Base-by-base conservation (phyloP, 371 early-diverging fungal genomes). In the Mortierella polycephala region DNA sequence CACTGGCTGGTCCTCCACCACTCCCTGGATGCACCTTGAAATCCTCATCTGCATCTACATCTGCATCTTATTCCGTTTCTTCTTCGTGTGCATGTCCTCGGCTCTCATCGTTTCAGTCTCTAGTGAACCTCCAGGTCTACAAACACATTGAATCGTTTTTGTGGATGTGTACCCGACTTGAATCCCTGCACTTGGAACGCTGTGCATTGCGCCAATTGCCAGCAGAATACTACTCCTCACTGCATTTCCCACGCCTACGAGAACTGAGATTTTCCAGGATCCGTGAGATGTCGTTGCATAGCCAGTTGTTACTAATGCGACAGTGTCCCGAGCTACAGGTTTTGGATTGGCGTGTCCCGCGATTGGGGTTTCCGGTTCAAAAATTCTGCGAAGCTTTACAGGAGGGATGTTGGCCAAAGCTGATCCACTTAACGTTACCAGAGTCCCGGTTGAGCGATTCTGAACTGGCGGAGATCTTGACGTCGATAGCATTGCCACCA, bases 121-220 rank as follows among this genome's bases (percentile, higher is more conserved):
- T 67, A 16, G 52, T 66, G 13, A 66, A 57, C 37, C 61, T 74
- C 7, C 63, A 67, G 20, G 67, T 73, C 39, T 51, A 73, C 41
- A 55, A 61, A 23, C 62, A 73, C 45, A 54, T 73, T 55, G 51
- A 67, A 2, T 23, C 60, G 16, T 73, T 73, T 39, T 60, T 67
- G 7, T 63, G 63, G 44, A 73, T 73, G 74, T 67, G 67, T 40
- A 67, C 60, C 13, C 63, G 64, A 10, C 67, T 73, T n/a, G 67
- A 63, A 55, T 67, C 74, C 23, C 58, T 73, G 18, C 56, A 67
- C 20, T 63, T 73, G 4, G 74, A 73, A 44, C 52, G 46, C 4
- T 73, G 74, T 20, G 51, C 60, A 4, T 53, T 73, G 12, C 62
- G 67, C 6, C 67, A 73, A 37, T 55, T 73, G 13, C 53, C 57